These are phyloP conservation scores for Quercus cerris DNA, from an alignment of 306 rosid genomes.

Conservation along the genomic window DNA sequence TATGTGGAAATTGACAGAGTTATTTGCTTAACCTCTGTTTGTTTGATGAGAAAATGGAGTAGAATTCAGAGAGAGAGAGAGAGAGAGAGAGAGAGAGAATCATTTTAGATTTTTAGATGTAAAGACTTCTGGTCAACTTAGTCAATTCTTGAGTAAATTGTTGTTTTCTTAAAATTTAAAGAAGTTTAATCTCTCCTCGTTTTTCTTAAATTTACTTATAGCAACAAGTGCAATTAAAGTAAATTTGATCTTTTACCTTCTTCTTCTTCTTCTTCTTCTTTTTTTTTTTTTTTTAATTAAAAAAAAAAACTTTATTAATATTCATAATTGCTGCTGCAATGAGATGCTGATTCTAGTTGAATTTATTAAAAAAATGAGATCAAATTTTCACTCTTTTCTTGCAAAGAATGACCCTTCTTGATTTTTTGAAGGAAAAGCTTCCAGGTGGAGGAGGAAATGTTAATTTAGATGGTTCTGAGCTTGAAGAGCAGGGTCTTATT, in stretches of 20 bases:
- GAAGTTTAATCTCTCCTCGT: background rate
- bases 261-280: background rate
- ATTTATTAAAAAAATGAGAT: background rate
- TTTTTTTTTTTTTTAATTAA: background rate
- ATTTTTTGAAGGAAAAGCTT: slow-evolving; percentile 54
- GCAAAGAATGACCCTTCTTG: slow-evolving; percentile 1
- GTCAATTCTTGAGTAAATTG: too few relatives aligned
- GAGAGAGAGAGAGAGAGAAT: too few relatives aligned
- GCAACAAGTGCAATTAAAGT: background rate
- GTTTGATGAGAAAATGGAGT: background rate
- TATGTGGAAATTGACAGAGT: background rate
- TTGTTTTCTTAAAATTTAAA: background rate
- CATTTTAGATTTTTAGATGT: background rate
- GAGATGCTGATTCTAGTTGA: background rate
- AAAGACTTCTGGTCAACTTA: background rate
- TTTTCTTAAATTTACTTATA: background rate
- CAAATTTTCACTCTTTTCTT: slow-evolving; percentile 8
- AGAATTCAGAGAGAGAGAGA: background rate
- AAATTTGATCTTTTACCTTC: background rate
- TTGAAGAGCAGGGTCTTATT: slow-evolving; percentile 29
- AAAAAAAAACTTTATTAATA: too few relatives aligned
- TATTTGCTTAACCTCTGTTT: background rate
- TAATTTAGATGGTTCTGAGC: slow-evolving; percentile 42
- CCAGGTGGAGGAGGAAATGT: slow-evolving; percentile 61
- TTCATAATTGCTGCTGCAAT: background rate